A percentile compares a stretch with the other conserved stretches of the same genome.
Conservation (phyloP, 768 basidiomycete species). For the Termitomyces titanicus region DNA sequence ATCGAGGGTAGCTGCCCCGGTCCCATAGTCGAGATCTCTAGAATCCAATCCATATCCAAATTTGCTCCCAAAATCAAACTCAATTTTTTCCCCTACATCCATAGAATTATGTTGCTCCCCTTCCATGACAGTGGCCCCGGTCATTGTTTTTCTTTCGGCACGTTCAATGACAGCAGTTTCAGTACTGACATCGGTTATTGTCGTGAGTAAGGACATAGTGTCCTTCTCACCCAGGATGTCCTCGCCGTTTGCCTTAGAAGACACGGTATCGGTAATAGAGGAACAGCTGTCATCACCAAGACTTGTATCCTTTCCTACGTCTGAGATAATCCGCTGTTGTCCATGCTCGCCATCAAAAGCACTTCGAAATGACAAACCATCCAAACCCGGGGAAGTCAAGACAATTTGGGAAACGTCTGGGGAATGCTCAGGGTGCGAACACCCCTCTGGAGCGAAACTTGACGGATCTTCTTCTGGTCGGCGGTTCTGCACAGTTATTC, state of each 20-base stretch:
- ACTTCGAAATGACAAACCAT: background rate
- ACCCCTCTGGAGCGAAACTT: background rate
- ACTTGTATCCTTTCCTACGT: constrained; percentile 24
- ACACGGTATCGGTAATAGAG: background rate
- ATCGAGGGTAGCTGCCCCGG: background rate
- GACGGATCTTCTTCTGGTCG: background rate
- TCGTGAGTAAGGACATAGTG: constrained; percentile 35
- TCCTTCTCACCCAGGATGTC: constrained; percentile 26
- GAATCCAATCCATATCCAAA: constrained; percentile 40
- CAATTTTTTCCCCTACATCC: constrained; percentile 21
- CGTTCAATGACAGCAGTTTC: constrained; percentile 48
- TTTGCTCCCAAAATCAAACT: constrained; percentile 47
- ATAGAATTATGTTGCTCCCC: constrained; percentile 32
- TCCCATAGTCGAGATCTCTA: constrained; percentile 9
- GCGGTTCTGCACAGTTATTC: background rate
- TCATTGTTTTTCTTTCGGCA: constrained; percentile 38
- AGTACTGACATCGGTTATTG: constrained; percentile 39
- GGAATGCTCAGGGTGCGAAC: background rate
- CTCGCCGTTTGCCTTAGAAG: constrained; percentile 2
- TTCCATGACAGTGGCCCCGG: constrained; percentile 13
- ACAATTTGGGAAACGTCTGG: background rate
- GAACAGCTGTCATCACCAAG: constrained; percentile 18
- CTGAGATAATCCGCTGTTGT: background rate
- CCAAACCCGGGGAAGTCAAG: background rate
- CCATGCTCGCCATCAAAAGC: background rate